Base-by-base conservation (phyloP, 2,329 filamentous ascomycete species). In the Chalara sp. region DNA sequence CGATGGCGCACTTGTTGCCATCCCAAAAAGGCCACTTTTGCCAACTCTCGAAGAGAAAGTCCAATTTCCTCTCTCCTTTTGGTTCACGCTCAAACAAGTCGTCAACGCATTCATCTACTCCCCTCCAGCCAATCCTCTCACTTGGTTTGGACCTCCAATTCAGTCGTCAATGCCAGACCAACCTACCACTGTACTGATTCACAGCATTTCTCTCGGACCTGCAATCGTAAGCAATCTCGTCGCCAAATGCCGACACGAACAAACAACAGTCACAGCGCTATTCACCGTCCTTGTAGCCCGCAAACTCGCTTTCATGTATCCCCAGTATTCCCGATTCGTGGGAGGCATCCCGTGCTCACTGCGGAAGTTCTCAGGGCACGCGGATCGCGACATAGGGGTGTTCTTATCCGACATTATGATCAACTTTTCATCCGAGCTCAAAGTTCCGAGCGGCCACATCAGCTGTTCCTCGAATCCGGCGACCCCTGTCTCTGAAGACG, bases 11-110 rank as follows among this genome's bases (percentile, higher is more conserved):
- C 75, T 61, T 45, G 42, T 66, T 56, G 30, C 65, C 47, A 8
- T 62, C 49, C 44, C 65, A 56, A 45, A 63, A 58, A 41, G 65
- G 48, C 8, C 46, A 6, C 49, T 61, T 4, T 6, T 50, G 4
- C 53, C 50, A 11, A 47, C 50, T 8, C 37, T 65, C 1, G 63
- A 65, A 47, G 32, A 51, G 11, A 40, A 47, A 1, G 53, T 54
- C 2, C 53, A 57, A 39, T 63, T 66, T 33, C 63, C 67, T 0
- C 61, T 65, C 8, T 73, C 72, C 6, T 65, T 67, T 42, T 51
- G 52, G 7, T 79, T 70, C 57, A 63, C 76, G 51, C 57, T 71
- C 32, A 58, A 56, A 6, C 65, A 65, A 5, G 58, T 78, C 3
- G 74, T 72, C 68, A 55, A 58, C n/a, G 64, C 69, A 39, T 63